phyloP scores from a whole-genome alignment of 495 filamentous ascomycete genomes.

The Talaromyces borbonicus region DNA sequence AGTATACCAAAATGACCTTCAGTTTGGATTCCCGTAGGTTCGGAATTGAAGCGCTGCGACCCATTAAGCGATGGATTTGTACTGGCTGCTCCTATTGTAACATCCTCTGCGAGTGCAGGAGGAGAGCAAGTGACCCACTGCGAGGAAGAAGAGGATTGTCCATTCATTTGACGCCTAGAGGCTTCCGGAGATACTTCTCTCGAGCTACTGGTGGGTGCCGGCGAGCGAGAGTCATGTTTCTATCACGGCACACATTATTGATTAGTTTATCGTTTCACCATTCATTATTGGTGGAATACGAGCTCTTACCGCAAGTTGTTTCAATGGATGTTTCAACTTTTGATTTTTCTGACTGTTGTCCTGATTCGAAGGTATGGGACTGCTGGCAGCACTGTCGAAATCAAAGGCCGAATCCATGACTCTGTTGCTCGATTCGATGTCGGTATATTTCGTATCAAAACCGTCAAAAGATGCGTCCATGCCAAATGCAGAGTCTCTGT shows the following conservation, averaged over 20 bases:
- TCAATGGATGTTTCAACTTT: slow-evolving; percentile 20
- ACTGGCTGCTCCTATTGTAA: slow-evolving; percentile 35
- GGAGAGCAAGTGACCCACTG: slow-evolving; percentile 44
- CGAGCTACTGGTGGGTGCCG: slow-evolving; percentile 25
- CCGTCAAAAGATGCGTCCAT: slow-evolving; percentile 28
- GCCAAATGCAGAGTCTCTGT: slow-evolving; percentile 31
- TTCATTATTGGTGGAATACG: neutral
- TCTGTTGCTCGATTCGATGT: slow-evolving; percentile 47
- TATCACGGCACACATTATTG: slow-evolving; percentile 9
- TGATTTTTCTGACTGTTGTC: slow-evolving; percentile 20
- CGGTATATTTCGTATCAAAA: slow-evolving; percentile 26
- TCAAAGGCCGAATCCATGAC: slow-evolving; percentile 58
- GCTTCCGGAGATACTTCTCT: slow-evolving; percentile 43
- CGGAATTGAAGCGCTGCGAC: slow-evolving; percentile 15
- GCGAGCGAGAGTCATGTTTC: slow-evolving; percentile 18
- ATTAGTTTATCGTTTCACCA: neutral
- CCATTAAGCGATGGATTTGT: slow-evolving; percentile 24
- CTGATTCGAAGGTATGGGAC: slow-evolving; percentile 44
- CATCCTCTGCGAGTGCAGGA: slow-evolving; percentile 40
- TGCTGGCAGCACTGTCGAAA: slow-evolving; percentile 60
- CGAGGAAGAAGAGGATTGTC: slow-evolving; percentile 34
- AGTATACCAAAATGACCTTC: slow-evolving; percentile 22
- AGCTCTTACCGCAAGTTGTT: slow-evolving; percentile 12
- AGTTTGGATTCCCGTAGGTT: slow-evolving; percentile 24
- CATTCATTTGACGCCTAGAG: slow-evolving; percentile 26